A percentile compares a stretch with the other conserved stretches of the same genome.
Conservation (phyloP, 495 filamentous ascomycete genomes). For the Penicillium cinerascens region DNA sequence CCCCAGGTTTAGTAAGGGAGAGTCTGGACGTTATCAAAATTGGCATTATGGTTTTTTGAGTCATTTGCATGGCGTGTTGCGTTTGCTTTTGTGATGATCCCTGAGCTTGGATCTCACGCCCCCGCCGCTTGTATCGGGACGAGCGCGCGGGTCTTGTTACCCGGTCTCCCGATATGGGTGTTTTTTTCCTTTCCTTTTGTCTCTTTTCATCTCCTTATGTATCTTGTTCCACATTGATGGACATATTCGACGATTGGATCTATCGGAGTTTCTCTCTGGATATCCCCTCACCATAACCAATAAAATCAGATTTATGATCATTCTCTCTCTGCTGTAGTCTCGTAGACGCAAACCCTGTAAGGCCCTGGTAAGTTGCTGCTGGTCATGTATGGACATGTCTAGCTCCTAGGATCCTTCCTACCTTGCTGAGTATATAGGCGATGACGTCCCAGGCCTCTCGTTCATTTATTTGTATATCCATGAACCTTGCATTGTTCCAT, state of each 20-base stretch:
- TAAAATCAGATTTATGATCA: constrained; percentile 15
- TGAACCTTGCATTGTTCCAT: no score
- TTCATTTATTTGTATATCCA: no score
- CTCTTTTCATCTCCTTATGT: constrained; percentile 4
- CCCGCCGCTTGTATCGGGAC: constrained; percentile 25
- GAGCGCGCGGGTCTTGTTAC: constrained; percentile 19
- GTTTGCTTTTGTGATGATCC: constrained; percentile 21
- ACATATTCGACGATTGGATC: constrained; percentile 20
- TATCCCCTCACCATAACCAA: constrained; percentile 18
- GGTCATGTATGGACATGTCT: no score
- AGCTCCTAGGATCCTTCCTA: no score
- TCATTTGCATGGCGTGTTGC: constrained; percentile 32
- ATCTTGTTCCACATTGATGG: constrained; percentile 8
- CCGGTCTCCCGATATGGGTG: constrained; percentile 18
- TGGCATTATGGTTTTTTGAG: constrained; percentile 25
- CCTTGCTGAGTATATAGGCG: no score
- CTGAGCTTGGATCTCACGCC: constrained; percentile 18
- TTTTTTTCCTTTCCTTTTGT: constrained; percentile 9
- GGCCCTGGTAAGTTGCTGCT: no score
- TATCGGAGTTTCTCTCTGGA: constrained; percentile 15
- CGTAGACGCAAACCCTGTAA: no score
- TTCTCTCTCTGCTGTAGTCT: not conserved
- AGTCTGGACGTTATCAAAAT: constrained; percentile 20
- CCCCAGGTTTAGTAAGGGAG: constrained; percentile 22
- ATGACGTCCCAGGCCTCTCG: no score